Conservation (phyloP, 1,284 basidiomycete species). For the Tilletia indica region DNA sequence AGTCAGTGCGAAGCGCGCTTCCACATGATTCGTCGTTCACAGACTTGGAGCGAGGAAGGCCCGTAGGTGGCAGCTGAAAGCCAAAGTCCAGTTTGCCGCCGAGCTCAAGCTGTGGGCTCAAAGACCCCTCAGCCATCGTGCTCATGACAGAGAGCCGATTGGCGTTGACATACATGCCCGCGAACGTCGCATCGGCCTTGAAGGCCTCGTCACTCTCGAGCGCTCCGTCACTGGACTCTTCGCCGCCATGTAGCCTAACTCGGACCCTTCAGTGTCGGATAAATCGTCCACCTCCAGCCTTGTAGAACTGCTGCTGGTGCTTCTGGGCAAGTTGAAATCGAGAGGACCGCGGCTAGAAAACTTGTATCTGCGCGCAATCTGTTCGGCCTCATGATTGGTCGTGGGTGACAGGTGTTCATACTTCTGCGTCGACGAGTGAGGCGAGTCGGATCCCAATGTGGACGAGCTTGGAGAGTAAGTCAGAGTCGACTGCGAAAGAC, state of each 20-base stretch:
- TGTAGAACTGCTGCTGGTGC: constrained; percentile 6
- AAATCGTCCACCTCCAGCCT: constrained; percentile 31
- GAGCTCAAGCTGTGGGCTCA: constrained; percentile 5
- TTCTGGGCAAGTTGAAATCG: neutral
- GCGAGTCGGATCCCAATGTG: constrained; percentile 5
- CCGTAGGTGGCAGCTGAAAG: neutral
- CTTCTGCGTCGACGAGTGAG: neutral
- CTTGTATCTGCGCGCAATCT: neutral
- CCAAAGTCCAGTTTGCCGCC: neutral
- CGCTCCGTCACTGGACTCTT: neutral
- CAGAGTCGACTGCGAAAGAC: constrained; percentile 36
- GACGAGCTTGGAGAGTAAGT: constrained; percentile 15
- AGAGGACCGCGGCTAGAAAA: constrained; percentile 5
- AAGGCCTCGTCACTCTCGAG: constrained; percentile 4
- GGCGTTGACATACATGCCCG: constrained; percentile 16
- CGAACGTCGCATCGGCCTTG: constrained; percentile 4
- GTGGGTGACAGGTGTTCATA: neutral
- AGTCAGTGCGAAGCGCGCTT: too few species aligned
- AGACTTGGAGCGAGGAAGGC: neutral
- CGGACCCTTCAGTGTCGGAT: constrained; percentile 32
- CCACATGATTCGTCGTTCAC: neutral
- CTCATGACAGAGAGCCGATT: constrained; percentile 11
- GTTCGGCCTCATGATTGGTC: neutral
- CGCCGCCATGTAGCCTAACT: constrained; percentile 7
- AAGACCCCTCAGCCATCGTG: neutral